Evolutionary conservation across 345 rosid genomes (phyloP).

Genomic region (Carallia pectinifolia): DNA sequence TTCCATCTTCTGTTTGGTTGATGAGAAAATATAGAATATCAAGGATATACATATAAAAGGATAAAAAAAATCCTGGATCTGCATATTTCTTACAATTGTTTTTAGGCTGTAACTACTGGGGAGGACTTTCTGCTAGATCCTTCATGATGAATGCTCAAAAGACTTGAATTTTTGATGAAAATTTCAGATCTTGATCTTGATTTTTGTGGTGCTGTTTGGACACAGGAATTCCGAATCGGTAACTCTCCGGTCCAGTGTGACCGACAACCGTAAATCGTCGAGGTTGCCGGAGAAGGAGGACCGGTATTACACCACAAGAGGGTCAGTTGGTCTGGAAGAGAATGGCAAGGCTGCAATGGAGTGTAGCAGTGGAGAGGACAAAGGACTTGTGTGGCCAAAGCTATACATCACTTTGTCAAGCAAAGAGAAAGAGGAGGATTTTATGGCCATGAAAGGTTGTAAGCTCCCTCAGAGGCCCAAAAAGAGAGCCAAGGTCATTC

Average conservation of each 20-base stretch:
- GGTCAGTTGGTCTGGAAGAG: slow-evolving; percentile 46
- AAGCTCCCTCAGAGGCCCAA: slow-evolving; percentile 76
- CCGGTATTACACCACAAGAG: slow-evolving; percentile 58
- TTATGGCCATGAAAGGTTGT: slow-evolving; percentile 78
- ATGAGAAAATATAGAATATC: slow-evolving; percentile 9
- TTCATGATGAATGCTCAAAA: not conserved
- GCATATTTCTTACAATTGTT: too few species aligned
- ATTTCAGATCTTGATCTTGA: not conserved
- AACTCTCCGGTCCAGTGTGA: slow-evolving; percentile 27
- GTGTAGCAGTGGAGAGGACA: slow-evolving; percentile 42
- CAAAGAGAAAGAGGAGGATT: slow-evolving; percentile 80
- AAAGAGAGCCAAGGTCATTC: slow-evolving; percentile 66
- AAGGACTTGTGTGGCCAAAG: slow-evolving; percentile 59
- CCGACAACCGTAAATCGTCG: slow-evolving; percentile 40
- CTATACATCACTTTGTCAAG: slow-evolving; percentile 53
- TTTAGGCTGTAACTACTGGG: too few species aligned
- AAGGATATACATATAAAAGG: too few species aligned
- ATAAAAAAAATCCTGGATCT: too few species aligned
- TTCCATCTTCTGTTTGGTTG: slow-evolving; percentile 27
- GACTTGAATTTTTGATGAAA: not conserved
- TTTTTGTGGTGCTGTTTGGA: slow-evolving; percentile 9
- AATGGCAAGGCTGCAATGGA: slow-evolving; percentile 43
- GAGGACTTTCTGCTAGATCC: slow-evolving; percentile 6
- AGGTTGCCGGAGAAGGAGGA: slow-evolving; percentile 63
- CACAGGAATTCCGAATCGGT: slow-evolving; percentile 57